Base-by-base conservation (phyloP, 352 stramenopile species). In the Phytophthora pseudosyringae region DNA sequence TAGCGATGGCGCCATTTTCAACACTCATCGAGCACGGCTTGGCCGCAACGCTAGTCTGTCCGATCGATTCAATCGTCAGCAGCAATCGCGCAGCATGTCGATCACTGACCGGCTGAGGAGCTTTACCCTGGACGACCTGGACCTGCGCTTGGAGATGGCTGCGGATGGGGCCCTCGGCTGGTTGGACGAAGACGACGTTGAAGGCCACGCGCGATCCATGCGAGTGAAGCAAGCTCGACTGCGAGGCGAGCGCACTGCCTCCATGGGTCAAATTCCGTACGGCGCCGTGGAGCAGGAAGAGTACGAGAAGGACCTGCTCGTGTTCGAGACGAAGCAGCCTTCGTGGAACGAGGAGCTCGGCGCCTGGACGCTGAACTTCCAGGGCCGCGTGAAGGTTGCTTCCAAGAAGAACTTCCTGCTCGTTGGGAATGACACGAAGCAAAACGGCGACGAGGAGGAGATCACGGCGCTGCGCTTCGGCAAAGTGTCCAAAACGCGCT, bases 401-500 rank as follows among this genome's bases (percentile, higher is more conserved):
- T 95, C 86, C n/a, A 97, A 97, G 53, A 97, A 97, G 65, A 97
- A 97, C 57, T 97, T 97, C 47, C 54, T 96, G 29, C 72, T 97
- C 2, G 78, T 89, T 2, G 65, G 71, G 0, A 77, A 81, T 29
- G 71, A 88, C 11, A 83, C 73, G 29, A 86, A 86, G 38, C 72
- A 87, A 15, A 68, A 76, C 28, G 83, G 83, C 39, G 80, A 89
- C 45, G 64, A 73, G 7, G 71, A 83, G 45, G 82, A 82, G 64
- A 67, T 68, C 16, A 78, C 73, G 28, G 80, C 76, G 41, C 53
- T 96, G 56, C 81, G 88, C 11, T 94, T 96, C 38, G 88, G 88
- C 29, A 96, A 96, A 67, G 86, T 96, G 43, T 77, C 69, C 36
- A 94, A 92, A 65, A 86, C 74, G 26, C 76, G 83, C 28, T 96